A percentile compares a stretch with the other conserved stretches of the same genome.
phyloP scores from a whole-genome alignment of 2,329 filamentous ascomycete species.

The Sclerotinia sclerotiorum region DNA sequence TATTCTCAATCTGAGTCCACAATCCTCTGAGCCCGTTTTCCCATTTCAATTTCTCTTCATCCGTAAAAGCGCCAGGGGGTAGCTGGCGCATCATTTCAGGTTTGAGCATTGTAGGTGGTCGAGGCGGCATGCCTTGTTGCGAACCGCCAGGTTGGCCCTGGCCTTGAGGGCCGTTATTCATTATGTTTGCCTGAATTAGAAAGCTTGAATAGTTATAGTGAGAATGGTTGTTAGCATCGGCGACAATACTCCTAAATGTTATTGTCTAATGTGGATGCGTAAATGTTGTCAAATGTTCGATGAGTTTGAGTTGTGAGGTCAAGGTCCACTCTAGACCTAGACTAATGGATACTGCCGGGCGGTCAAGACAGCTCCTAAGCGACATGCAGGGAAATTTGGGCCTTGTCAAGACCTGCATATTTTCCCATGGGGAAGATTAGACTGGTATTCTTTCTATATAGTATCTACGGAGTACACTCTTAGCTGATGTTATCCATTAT shows the following conservation, averaged over 20 bases:
- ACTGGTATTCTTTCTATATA: not conserved
- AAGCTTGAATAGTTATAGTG: not conserved
- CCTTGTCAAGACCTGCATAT: not conserved
- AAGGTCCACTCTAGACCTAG: not conserved
- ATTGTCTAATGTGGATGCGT: not conserved
- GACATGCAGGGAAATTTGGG: not conserved
- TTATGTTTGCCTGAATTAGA: slow-evolving; percentile 8
- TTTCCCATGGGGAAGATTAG: slow-evolving; percentile 3
- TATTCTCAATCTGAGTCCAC: slow-evolving; percentile 53
- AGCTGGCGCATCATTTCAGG: slow-evolving; percentile 40
- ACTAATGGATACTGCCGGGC: not conserved
- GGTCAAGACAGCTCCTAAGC: not conserved
- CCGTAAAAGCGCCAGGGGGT: slow-evolving; percentile 43
- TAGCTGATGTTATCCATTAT: not conserved
- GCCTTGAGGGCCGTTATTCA: slow-evolving; percentile 36
- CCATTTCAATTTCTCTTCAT: slow-evolving; percentile 59
- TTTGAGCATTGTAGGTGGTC: slow-evolving; percentile 32
- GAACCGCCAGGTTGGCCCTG: slow-evolving; percentile 29
- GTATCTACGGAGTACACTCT: not conserved
- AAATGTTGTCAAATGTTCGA: not conserved
- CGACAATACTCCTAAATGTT: not conserved
- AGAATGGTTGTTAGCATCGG: not conserved
- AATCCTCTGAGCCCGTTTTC: slow-evolving; percentile 55
- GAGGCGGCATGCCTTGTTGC: slow-evolving; percentile 28
- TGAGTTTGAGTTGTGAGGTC: not conserved